Percentiles rank a stretch among this genome's conserved stretches.
Evolutionary conservation across 495 filamentous ascomycete species (phyloP).

Genomic region (Lasiosphaeris hirsuta): DNA sequence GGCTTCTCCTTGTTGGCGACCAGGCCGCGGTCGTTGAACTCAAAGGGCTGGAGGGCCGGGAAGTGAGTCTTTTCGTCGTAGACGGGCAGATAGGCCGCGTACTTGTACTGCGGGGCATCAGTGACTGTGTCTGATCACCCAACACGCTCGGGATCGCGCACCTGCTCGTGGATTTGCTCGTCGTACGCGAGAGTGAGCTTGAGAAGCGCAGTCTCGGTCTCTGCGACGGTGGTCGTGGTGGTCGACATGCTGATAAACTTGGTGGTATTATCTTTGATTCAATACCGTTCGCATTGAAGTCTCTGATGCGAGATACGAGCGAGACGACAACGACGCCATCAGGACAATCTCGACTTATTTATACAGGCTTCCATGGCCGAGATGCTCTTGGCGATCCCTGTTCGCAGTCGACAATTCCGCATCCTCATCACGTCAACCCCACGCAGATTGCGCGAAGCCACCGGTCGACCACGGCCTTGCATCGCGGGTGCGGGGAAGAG

Average conservation of each 20-base stretch:
- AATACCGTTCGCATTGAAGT: background rate
- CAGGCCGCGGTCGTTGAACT: constrained; percentile 57
- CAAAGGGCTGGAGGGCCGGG: constrained; percentile 55
- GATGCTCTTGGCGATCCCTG: background rate
- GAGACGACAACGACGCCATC: background rate
- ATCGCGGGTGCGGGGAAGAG: background rate
- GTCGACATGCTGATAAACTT: constrained; percentile 10
- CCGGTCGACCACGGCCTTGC: background rate
- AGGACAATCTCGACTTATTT: background rate
- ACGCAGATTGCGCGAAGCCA: constrained; percentile 18
- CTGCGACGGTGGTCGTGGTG: constrained; percentile 10
- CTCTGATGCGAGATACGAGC: background rate
- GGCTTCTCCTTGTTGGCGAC: constrained; percentile 55
- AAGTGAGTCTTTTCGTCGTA: constrained; percentile 61
- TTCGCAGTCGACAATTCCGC: background rate
- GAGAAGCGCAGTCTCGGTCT: constrained; percentile 13
- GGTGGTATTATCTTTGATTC: background rate
- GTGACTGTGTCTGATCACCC: background rate
- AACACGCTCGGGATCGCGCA: background rate
- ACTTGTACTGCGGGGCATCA: constrained; percentile 45
- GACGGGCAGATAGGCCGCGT: constrained; percentile 59
- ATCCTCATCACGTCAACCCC: constrained; percentile 17
- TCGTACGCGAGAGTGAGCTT: constrained; percentile 23
- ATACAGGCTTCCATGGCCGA: background rate
- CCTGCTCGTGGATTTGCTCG: constrained; percentile 22